Percentiles rank a stretch among this genome's conserved stretches.
phyloP scores from a whole-genome alignment of 257 asterid species.

The Solanum sejunctum region DNA sequence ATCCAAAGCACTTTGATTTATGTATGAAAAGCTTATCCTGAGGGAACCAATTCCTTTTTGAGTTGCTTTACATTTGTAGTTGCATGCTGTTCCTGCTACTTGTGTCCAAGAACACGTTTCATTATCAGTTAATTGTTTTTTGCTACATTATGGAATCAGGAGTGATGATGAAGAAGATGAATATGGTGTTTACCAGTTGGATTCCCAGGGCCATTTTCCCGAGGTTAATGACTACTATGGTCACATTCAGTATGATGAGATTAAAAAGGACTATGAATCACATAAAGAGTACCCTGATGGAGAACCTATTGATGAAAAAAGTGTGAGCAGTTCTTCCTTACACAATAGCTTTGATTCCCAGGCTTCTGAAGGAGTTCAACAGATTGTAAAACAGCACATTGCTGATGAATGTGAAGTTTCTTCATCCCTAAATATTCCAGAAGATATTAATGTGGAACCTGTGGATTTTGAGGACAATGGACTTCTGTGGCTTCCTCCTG shows the following conservation, averaged over 20 bases:
- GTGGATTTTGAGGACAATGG: constrained; percentile 89
- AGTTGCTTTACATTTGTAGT: neutral
- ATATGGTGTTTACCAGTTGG: constrained; percentile 35
- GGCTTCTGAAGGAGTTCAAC: constrained; percentile 46
- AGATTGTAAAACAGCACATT: constrained; percentile 27
- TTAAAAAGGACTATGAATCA: constrained; percentile 37
- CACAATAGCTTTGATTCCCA: constrained; percentile 31
- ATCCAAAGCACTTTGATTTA: neutral
- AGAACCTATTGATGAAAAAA: constrained; percentile 40
- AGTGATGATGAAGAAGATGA: constrained; percentile 69
- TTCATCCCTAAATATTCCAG: constrained; percentile 49
- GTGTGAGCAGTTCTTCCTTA: constrained; percentile 27
- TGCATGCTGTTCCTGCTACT: neutral
- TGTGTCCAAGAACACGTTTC: neutral
- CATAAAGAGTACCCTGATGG: constrained; percentile 52
- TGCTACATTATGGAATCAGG: constrained; percentile 32
- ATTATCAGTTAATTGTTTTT: neutral
- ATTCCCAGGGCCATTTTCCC: constrained; percentile 38
- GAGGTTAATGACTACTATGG: constrained; percentile 43
- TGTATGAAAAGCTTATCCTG: neutral
- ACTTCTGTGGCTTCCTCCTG: constrained; percentile 97
- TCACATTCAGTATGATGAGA: constrained; percentile 39
- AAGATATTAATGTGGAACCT: constrained; percentile 56
- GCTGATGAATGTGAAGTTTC: constrained; percentile 74
- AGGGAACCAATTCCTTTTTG: neutral